Conservation (phyloP, 495 filamentous ascomycete genomes). For the Trichocladium uniseriatum region DNA sequence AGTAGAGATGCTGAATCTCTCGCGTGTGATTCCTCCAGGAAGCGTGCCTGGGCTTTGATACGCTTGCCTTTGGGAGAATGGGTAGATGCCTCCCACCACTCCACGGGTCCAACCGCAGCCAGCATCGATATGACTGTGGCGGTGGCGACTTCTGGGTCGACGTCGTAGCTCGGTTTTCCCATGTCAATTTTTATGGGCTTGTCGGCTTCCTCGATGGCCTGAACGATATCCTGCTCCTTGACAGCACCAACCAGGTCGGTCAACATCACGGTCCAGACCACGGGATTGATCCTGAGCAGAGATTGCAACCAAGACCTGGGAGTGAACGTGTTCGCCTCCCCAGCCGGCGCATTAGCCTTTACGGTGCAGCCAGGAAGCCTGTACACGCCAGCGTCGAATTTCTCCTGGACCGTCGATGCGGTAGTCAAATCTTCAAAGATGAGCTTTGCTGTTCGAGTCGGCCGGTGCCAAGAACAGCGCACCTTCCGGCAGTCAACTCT, state of each 20-base stretch:
- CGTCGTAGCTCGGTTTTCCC: conserved; percentile 14
- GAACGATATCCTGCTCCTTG: conserved; percentile 8
- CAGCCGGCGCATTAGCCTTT: neutral
- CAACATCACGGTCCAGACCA: conserved; percentile 19
- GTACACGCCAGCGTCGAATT: conserved; percentile 12
- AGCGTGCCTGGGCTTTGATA: conserved; percentile 28
- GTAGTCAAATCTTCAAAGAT: conserved; percentile 16
- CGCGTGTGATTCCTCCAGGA: conserved; percentile 23
- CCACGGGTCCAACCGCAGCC: conserved; percentile 20
- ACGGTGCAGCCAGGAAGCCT: conserved; percentile 8
- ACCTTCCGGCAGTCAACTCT: conserved; percentile 26
- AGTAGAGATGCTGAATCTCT: conserved; percentile 21
- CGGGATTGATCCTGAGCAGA: neutral
- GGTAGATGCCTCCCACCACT: conserved; percentile 24
- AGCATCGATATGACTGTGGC: conserved; percentile 20
- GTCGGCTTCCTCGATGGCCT: conserved; percentile 11
- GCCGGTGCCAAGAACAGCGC: conserved; percentile 26
- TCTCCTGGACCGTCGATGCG: conserved; percentile 12
- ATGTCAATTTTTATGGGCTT: conserved; percentile 12
- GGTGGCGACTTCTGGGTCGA: conserved; percentile 9
- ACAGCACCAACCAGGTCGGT: conserved; percentile 16
- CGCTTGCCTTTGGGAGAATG: conserved; percentile 14
- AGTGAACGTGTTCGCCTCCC: neutral
- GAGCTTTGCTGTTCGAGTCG: conserved; percentile 20
- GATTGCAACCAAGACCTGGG: too few species aligned